Evolutionary conservation across 306 rosid species (phyloP), one percentile per base, ranked within the genome.

Genomic region (Glycine latifolia): DNA sequence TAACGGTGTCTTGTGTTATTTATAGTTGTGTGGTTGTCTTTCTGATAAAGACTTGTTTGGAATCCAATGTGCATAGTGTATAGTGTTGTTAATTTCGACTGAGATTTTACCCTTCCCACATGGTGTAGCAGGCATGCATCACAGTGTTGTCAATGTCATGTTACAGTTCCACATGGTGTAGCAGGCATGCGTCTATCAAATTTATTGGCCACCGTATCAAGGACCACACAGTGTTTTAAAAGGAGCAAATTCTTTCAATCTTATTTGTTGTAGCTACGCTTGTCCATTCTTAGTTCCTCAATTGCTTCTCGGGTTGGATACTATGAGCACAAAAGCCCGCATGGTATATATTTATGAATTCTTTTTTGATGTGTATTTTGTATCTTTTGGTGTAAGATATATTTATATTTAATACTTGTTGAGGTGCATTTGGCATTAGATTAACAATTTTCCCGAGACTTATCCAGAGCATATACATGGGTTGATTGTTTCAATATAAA

Each of bases 251-350:
- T 86, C 83, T 82, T 72, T 86, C 47, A 46, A 69, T 79, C 74
- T 70, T 69, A 76, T 49, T 75, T 58, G 58, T 71, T 89, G 86
- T 75, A 78, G 83, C 85, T 82, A 88, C 86, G 86, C 65, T 79
- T 83, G 90, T 82, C 73, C 85, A 86, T 87, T 89, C 90, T 88
- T 63, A 67, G 54, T 79, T 79, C 79, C 73, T 20, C 80, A n/a
- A 3, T 73, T 46, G 71, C 78, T 82, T 59, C 69, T 66, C 61
- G 69, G 81, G 77, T 66, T 85, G 72, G 31, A 75, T 67, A 79
- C 81, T 55, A 58, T 33, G 87, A 77, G 80, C 63, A 79, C 69
- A 73, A 43, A 79, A 58, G 63, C 69, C 67, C 68, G 79, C 71
- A 88, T 78, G 86, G 69, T 79, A 54, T 77, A 81, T 88, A 77